Percentiles rank a stretch among this genome's conserved stretches.
phyloP scores from a whole-genome alignment of 345 rosid genomes.

The Camelina laxa region DNA sequence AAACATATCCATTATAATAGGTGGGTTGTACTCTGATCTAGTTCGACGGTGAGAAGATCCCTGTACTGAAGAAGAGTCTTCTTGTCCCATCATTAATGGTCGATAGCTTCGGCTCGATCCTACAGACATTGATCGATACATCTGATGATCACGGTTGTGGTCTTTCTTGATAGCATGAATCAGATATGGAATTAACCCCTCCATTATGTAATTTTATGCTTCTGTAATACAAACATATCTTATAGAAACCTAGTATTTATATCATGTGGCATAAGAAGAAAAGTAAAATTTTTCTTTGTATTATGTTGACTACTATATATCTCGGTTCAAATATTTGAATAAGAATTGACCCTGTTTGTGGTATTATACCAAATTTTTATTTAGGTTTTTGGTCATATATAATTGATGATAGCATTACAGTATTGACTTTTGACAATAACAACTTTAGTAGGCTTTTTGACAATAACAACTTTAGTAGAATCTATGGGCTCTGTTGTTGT shows the following conservation, averaged over 20 bases:
- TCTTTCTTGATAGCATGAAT: conserved; percentile 55
- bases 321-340: conserved; percentile 29
- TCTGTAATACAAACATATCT: background rate
- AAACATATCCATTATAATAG: conserved; percentile 44
- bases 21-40: conserved; percentile 56
- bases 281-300: conserved; percentile 29
- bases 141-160: conserved; percentile 34
- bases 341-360: conserved; percentile 33
- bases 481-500: conserved; percentile 13
- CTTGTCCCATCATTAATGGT: conserved; percentile 49
- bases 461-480: conserved; percentile 13
- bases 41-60: conserved; percentile 61
- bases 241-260: conserved; percentile 25
- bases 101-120: conserved; percentile 72
- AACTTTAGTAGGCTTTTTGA: conserved; percentile 2
- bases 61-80: conserved; percentile 35
- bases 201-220: conserved; percentile 51
- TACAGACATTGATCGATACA: conserved; percentile 41
- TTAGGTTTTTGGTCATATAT: conserved; percentile 25
- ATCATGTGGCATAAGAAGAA: conserved; percentile 22
- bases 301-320: conserved; percentile 24
- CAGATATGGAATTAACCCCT: conserved; percentile 75
- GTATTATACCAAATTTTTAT: conserved; percentile 32
- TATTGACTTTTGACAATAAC: conserved; percentile 41
- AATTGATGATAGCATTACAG: conserved; percentile 39